Conservation (phyloP, 139 green algal species). For the Chlorella sp. region DNA sequence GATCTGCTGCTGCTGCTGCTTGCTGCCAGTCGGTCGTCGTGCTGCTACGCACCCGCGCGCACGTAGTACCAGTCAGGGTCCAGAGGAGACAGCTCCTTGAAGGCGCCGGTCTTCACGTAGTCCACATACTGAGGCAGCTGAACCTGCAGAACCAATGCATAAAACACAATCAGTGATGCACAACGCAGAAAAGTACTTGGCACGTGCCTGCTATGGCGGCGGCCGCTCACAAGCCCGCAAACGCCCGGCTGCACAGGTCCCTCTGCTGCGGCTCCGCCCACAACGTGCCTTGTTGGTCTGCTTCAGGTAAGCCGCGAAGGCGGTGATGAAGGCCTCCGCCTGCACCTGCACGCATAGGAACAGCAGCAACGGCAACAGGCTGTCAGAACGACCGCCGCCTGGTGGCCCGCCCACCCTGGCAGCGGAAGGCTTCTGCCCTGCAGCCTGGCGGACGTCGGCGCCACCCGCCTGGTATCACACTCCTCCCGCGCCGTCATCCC, state of each 20-base stretch:
- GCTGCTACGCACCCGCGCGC: conserved; percentile 76
- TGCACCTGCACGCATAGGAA: conserved; percentile 71
- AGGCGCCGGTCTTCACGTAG: conserved; percentile 94
- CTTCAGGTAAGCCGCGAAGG: conserved; percentile 97
- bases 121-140: conserved; percentile 96
- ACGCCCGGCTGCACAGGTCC: too few species aligned
- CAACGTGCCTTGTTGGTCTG: conserved; percentile 91
- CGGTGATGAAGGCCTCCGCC: conserved; percentile 88
- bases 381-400: not conserved
- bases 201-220: not conserved
- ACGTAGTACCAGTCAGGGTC: conserved; percentile 99
- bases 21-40: not conserved
- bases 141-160: conserved; percentile 52
- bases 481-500: too few species aligned
- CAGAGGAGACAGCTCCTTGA: conserved; percentile 97
- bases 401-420: not conserved
- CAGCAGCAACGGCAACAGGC: not conserved
- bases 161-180: not conserved
- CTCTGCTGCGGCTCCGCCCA: not conserved
- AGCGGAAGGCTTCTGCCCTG: too few species aligned
- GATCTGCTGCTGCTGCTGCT: not conserved
- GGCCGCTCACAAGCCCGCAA: not conserved
- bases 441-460: too few species aligned
- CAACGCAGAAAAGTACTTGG: too few species aligned
- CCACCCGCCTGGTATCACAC: too few species aligned